A percentile compares a stretch with the other conserved stretches of the same genome.
phyloP scores from a whole-genome alignment of 495 filamentous ascomycete species.

The Thermochaetoides thermophila region DNA sequence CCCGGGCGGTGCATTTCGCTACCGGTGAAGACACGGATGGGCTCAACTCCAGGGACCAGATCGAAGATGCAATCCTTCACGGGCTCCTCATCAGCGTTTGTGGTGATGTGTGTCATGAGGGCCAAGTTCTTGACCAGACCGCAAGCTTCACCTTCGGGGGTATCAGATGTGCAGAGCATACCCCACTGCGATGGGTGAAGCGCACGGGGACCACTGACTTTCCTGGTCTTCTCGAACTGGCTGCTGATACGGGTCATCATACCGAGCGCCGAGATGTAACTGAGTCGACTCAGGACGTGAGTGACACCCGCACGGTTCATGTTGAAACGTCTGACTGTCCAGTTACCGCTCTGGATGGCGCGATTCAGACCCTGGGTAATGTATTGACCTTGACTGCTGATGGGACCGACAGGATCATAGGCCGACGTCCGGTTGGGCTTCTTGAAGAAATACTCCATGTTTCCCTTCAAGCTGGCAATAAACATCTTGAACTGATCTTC shows the following conservation, averaged over 20 bases:
- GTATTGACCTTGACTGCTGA: slow-evolving; percentile 59
- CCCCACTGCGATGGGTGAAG: slow-evolving; percentile 95
- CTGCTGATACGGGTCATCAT: slow-evolving; percentile 99
- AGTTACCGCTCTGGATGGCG: slow-evolving; percentile 92
- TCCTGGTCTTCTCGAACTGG: slow-evolving; percentile 97
- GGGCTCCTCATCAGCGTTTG: slow-evolving; percentile 79
- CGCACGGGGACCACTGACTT: slow-evolving; percentile 87
- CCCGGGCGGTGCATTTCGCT: slow-evolving; percentile 69
- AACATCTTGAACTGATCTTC: slow-evolving; percentile 96
- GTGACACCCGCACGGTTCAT: slow-evolving; percentile 97
- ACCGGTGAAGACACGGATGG: slow-evolving; percentile 53
- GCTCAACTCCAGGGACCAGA: slow-evolving; percentile 41
- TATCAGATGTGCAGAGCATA: slow-evolving; percentile 93
- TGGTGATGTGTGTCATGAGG: slow-evolving; percentile 98
- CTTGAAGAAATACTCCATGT: slow-evolving; percentile 84
- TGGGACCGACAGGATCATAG: slow-evolving; percentile 69
- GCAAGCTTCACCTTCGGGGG: slow-evolving; percentile 95
- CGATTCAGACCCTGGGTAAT: slow-evolving; percentile 87
- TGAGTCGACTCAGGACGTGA: slow-evolving; percentile 86
- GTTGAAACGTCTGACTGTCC: slow-evolving; percentile 91
- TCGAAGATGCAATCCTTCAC: slow-evolving; percentile 70
- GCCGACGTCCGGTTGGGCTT: slow-evolving; percentile 72
- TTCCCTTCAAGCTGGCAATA: slow-evolving; percentile 69
- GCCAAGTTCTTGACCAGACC: slow-evolving; percentile 97
- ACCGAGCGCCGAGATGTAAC: slow-evolving; percentile 93